Evolutionary conservation across 2,329 filamentous ascomycete species (phyloP).

Genomic region (Diaporthe citri): DNA sequence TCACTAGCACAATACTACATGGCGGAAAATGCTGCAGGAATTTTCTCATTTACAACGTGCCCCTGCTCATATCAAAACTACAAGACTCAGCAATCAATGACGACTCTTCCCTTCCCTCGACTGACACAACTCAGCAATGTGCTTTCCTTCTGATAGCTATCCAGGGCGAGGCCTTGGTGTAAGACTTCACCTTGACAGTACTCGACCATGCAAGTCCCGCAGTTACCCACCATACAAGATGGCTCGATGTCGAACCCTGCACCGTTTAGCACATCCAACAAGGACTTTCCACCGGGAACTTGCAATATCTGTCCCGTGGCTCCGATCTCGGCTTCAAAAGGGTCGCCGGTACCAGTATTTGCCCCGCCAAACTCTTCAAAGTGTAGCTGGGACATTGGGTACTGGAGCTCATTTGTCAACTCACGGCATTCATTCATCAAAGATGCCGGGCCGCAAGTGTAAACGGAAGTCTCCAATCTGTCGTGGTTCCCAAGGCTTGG

Average conservation of each 20-base stretch:
- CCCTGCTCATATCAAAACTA: neutral
- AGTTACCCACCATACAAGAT: conserved; percentile 49
- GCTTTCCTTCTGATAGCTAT: neutral
- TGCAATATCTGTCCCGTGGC: neutral
- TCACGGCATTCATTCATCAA: conserved; percentile 4
- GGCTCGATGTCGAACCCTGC: conserved; percentile 50
- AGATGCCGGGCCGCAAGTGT: neutral
- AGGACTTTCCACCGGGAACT: neutral
- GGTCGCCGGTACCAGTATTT: neutral
- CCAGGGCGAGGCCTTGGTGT: neutral
- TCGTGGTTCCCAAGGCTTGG: neutral
- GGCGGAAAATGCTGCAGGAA: neutral
- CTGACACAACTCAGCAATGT: conserved; percentile 5
- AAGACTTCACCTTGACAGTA: conserved; percentile 40
- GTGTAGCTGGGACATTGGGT: neutral
- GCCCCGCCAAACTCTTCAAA: conserved; percentile 1
- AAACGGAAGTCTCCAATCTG: neutral
- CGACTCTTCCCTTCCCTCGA: neutral
- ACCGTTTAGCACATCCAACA: conserved; percentile 46
- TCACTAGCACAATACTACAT: neutral
- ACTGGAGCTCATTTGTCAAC: neutral
- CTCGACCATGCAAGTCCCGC: conserved; percentile 49
- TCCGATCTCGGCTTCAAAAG: conserved; percentile 5
- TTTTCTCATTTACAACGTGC: neutral
- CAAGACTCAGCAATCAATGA: conserved; percentile 1